Evolutionary conservation across 768 basidiomycete genomes (phyloP).

Genomic region (Pleurotus tuber-regium): DNA sequence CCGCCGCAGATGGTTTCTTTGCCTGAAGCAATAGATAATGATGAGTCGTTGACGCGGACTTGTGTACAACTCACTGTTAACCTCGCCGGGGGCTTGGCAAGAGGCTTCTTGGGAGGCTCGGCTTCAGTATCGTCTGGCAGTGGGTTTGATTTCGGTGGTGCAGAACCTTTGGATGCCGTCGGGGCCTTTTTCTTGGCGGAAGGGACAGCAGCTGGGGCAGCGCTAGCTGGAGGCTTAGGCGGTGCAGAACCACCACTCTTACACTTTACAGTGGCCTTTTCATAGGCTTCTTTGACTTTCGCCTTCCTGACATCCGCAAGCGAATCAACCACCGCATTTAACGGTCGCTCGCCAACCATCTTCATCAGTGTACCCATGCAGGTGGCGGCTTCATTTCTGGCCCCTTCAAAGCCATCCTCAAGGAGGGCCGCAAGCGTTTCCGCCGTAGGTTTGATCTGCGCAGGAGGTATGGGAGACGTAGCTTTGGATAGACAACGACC

Average conservation of each 20-base stretch:
- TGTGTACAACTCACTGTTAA: slow-evolving; percentile 32
- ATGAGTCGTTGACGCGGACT: neutral
- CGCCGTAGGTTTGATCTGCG: slow-evolving; percentile 79
- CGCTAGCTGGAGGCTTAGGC: slow-evolving; percentile 36
- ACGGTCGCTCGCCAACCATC: slow-evolving; percentile 91
- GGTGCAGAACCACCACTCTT: slow-evolving; percentile 62
- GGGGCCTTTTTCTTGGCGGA: slow-evolving; percentile 32
- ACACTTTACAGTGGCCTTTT: slow-evolving; percentile 89
- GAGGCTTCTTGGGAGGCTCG: slow-evolving; percentile 40
- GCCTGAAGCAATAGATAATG: slow-evolving; percentile 26
- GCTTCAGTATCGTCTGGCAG: slow-evolving; percentile 28
- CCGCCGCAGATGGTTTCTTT: slow-evolving; percentile 56
- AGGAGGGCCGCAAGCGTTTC: slow-evolving; percentile 73
- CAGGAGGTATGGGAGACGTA: slow-evolving; percentile 61
- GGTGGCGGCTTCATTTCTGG: slow-evolving; percentile 85
- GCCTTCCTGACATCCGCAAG: slow-evolving; percentile 84
- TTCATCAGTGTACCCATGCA: slow-evolving; percentile 92
- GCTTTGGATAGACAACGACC: slow-evolving; percentile 74
- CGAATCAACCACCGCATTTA: slow-evolving; percentile 83
- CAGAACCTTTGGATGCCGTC: slow-evolving; percentile 18
- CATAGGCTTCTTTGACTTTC: slow-evolving; percentile 93
- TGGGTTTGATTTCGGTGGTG: slow-evolving; percentile 16
- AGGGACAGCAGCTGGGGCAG: slow-evolving; percentile 25
- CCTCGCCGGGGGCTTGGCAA: slow-evolving; percentile 51
- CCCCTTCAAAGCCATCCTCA: slow-evolving; percentile 87